A percentile compares a stretch with the other conserved stretches of the same genome.
These are phyloP conservation scores for Aspergillus versicolor DNA, from an alignment of 2,329 filamentous ascomycete genomes.

Conservation along the genomic window DNA sequence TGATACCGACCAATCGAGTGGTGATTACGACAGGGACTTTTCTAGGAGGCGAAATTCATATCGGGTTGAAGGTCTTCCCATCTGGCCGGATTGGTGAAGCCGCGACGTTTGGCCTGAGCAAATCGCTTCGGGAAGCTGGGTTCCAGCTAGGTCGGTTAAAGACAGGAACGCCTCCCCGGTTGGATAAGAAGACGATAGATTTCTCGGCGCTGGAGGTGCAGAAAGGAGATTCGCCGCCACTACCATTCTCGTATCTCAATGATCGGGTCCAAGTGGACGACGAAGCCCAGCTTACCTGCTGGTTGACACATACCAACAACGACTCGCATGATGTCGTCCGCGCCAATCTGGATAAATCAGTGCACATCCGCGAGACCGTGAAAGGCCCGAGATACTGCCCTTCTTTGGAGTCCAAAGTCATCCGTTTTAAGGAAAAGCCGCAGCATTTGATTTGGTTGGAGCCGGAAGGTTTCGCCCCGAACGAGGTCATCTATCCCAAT, in stretches of 20 bases:
- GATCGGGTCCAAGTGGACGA: slow-evolving; percentile 66
- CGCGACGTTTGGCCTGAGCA: slow-evolving; percentile 88
- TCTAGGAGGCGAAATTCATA: slow-evolving; percentile 92
- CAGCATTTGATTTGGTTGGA: slow-evolving; percentile 94
- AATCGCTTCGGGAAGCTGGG: slow-evolving; percentile 81
- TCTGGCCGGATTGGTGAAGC: slow-evolving; percentile 92
- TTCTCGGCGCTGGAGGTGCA: slow-evolving; percentile 71
- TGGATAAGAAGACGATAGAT: slow-evolving; percentile 80
- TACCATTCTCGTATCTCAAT: slow-evolving; percentile 90
- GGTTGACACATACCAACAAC: slow-evolving; percentile 83
- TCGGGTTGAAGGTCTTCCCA: slow-evolving; percentile 79
- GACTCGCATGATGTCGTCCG: slow-evolving; percentile 79
- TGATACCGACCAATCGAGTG: slow-evolving; percentile 76
- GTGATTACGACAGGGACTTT: slow-evolving; percentile 97
- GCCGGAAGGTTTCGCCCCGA: slow-evolving; percentile 84
- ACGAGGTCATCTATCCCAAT: slow-evolving; percentile 89
- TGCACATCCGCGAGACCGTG: slow-evolving; percentile 93
- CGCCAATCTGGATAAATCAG: slow-evolving; percentile 88
- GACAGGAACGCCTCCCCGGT: slow-evolving; percentile 88
- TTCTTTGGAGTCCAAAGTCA: slow-evolving; percentile 89
- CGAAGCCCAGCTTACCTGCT: slow-evolving; percentile 78
- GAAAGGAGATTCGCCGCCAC: slow-evolving; percentile 77
- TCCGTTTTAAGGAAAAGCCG: slow-evolving; percentile 78
- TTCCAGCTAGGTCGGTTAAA: slow-evolving; percentile 89
- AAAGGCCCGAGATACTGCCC: slow-evolving; percentile 95